Evolutionary conservation across 2,329 filamentous ascomycete genomes (phyloP).

Genomic region (Fonsecaea multimorphosa): DNA sequence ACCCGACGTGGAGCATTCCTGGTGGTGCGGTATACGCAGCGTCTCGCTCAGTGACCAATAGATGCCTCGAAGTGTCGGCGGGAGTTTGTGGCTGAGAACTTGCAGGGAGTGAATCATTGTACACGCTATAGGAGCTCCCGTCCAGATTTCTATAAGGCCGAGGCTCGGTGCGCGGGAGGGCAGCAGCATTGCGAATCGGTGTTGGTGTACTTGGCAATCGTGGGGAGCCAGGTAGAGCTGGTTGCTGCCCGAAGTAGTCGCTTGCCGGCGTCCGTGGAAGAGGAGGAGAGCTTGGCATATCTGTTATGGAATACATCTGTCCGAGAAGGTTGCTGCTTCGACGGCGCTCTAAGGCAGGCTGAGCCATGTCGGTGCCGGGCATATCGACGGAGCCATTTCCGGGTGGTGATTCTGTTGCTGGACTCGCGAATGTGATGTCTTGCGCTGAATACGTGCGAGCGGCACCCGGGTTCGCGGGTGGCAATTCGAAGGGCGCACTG

Average conservation of each 20-base stretch:
- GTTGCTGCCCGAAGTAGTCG: not conserved
- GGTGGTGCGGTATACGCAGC: conserved; percentile 39
- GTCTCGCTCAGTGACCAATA: conserved; percentile 30
- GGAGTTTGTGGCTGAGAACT: conserved; percentile 38
- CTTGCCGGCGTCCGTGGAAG: conserved; percentile 13
- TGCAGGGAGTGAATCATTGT: conserved; percentile 37
- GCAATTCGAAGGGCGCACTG: conserved; percentile 13
- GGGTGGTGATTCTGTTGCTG: not conserved
- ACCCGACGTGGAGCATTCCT: conserved; percentile 28
- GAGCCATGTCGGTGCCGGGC: not conserved
- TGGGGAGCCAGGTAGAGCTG: conserved; percentile 13
- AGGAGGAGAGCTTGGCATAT: conserved; percentile 38
- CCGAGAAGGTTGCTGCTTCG: conserved; percentile 19
- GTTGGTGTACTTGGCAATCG: conserved; percentile 27
- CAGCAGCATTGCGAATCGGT: conserved; percentile 20
- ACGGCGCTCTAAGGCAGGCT: not conserved
- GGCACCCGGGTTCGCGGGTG: conserved; percentile 15
- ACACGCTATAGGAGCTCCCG: conserved; percentile 36
- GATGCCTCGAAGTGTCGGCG: conserved; percentile 34
- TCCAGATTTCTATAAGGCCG: conserved; percentile 31
- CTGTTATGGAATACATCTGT: not conserved
- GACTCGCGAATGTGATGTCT: conserved; percentile 4
- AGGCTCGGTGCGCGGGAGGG: conserved; percentile 27
- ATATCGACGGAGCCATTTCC: conserved; percentile 4
- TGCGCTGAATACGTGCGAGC: conserved; percentile 6